Evolutionary conservation across 179 eudicot species (phyloP).

Genomic region (Actinidia arguta): DNA sequence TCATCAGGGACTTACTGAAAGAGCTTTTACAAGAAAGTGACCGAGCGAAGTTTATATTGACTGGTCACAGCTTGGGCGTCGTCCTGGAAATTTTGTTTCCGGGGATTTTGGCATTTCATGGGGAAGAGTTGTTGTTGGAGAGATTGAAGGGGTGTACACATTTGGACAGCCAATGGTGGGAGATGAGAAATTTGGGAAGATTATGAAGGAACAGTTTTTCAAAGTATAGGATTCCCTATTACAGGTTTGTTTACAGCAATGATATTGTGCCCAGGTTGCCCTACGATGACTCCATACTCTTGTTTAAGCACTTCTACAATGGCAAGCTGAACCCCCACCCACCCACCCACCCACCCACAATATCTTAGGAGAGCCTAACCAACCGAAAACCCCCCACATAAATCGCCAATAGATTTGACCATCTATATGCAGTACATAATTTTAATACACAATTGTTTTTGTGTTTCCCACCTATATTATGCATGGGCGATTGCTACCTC

Average conservation of each 20-base stretch:
- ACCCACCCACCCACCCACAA: background rate
- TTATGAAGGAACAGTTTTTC: constrained; percentile 35
- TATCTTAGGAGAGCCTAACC: background rate
- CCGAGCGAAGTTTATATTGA: constrained; percentile 47
- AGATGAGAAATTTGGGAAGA: constrained; percentile 49
- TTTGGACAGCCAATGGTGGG: constrained; percentile 82
- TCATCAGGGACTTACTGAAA: constrained; percentile 45
- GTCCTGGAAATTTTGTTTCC: constrained; percentile 67
- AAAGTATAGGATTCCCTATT: constrained; percentile 33
- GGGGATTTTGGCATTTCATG: constrained; percentile 52
- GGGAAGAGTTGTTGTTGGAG: constrained; percentile 40
- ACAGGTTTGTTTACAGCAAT: constrained; percentile 61
- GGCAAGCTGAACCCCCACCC: constrained; percentile 38
- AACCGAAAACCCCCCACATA: too few relatives aligned
- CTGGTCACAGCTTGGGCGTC: constrained; percentile 76
- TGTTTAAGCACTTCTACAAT: constrained; percentile 62
- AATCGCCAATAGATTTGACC: too few relatives aligned
- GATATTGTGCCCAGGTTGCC: constrained; percentile 70
- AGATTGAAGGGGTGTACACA: constrained; percentile 61
- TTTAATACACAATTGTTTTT: too few relatives aligned
- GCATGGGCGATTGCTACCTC: too few relatives aligned
- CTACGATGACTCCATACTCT: constrained; percentile 42
- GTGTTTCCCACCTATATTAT: background rate
- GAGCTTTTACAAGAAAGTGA: constrained; percentile 25
- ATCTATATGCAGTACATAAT: too few relatives aligned